Percentiles rank a stretch among this genome's conserved stretches.
Evolutionary conservation across 441 rosid species (phyloP).

Genomic region (Populus hybrid): DNA sequence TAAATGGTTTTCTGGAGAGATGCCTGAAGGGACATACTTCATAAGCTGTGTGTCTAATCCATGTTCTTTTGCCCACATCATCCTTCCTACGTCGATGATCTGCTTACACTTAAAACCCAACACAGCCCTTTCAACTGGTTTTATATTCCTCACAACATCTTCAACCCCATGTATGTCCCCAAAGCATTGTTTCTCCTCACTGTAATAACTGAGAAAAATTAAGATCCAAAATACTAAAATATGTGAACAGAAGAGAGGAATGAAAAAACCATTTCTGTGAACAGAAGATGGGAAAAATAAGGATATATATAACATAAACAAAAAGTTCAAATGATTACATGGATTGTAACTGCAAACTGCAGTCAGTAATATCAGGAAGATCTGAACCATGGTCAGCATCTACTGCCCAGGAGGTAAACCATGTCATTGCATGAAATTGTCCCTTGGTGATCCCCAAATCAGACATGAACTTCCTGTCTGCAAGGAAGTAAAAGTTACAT

Average conservation of each 20-base stretch:
- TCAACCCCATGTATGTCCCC: constrained; percentile 41
- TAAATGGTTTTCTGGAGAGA: constrained; percentile 81
- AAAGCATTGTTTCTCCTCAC: constrained; percentile 32
- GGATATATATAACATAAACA: not conserved
- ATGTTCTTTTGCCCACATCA: constrained; percentile 56
- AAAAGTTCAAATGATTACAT: constrained; percentile 26
- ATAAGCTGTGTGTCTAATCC: constrained; percentile 53
- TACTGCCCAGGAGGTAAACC: constrained; percentile 98
- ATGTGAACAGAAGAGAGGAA: not conserved
- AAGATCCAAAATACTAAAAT: not conserved
- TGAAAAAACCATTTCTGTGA: not conserved
- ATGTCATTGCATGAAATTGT: constrained; percentile 70
- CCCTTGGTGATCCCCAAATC: constrained; percentile 53
- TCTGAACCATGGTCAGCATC: constrained; percentile 83
- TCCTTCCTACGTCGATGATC: constrained; percentile 75
- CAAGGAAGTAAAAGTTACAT: not conserved
- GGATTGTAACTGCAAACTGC: constrained; percentile 28
- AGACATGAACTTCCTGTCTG: constrained; percentile 62
- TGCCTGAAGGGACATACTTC: constrained; percentile 61
- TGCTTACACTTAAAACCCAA: constrained; percentile 87
- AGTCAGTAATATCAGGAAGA: constrained; percentile 37
- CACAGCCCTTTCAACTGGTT: constrained; percentile 60
- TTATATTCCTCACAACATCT: constrained; percentile 58
- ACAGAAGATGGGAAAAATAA: not conserved
- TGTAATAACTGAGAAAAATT: constrained; percentile 17